Base-by-base conservation (phyloP, 1,139 yeast genomes). In the Kodamaea fungicola region DNA sequence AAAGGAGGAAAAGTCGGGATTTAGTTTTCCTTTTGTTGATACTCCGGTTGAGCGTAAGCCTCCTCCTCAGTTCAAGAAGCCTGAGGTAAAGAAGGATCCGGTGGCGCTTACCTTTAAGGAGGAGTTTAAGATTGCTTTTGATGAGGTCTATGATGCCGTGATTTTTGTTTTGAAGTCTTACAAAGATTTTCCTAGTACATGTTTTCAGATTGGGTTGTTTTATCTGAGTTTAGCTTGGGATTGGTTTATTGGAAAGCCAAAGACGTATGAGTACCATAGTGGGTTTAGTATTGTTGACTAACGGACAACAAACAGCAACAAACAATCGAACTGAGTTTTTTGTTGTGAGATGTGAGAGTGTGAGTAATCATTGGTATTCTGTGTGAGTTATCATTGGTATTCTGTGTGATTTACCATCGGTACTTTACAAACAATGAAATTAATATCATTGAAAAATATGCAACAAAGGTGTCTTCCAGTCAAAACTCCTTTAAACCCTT, bases 161-260 rank as follows among this genome's bases (percentile, higher is more conserved):
- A 64, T 62, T 44, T 89, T 87, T 61, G 77, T 92, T 19, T 61
- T 78, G 39, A 55, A 61, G 26, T 80, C 96, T 36, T 92, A 90
- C 59, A 53, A 71, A 37, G 71, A 80, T 32, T 75, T 92, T 47
- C 97, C 97, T 12, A 63, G 66, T 37, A 73, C 80, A 40, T 35
- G 84, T 2, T 78, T 76, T 62, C 71, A 74, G 36, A 46, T 78
- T 38, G 50, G 66, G 3, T 47, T 87, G 35, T 62, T 71, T 36
- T 67, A 77, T 43, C 41, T 77, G 31, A 34, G 73, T 45, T 62
- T 68, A 32, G 72, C 75, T 59, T 92, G 97, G 97, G 81, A 83
- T 54, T 57, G 57, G 22, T 86, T 88, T 53, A 71, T 87, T 44
- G 96, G 96, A 16, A 62, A 67, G n/a, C 56, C 53, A 12, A 43